Evolutionary conservation across 495 filamentous ascomycete species (phyloP), one percentile per base, ranked within the genome.

Genomic region (Aspergillus cavernicola): DNA sequence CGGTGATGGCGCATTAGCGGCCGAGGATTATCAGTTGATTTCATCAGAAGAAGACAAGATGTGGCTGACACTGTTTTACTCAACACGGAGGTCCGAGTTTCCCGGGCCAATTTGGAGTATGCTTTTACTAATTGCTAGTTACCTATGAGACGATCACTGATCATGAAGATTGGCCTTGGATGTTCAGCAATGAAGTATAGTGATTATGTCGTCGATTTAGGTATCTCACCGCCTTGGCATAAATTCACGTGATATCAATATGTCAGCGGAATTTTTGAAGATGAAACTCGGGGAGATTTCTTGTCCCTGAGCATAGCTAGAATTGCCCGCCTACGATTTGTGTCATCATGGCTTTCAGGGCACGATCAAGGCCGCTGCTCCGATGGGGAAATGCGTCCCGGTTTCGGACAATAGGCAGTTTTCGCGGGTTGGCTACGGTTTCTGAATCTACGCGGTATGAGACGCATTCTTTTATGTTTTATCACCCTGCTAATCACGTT

Each of bases 361-460:
- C 60, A 52, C 59, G 69, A 36, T 62, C 66, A 18, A 51, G 57
- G 38, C 45, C 64, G 48, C 39, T 72, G 39, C 40, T 69, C 38
- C 65, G 66, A 42, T 65, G 66, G 67, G 57, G 69, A 36, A 52
- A 63, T 51, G 56, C 55, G 50, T 45, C 62, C 35, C 65, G 67
- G 33, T 55, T 59, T 22, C 53, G 63, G 29, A 22, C 59, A 5
- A 16, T 57, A 38, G 42, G 59, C 26, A 63, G 44, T 24, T 15
- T 42, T 43, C 74, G 71, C 23, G 60, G 66, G 8, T 65, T 81
- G 37, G 76, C 78, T 32, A 78, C 76, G n/a, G 70, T 79, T 35
- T 70, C 72, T 12, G 67, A 73, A 50, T 66, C 69, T 60, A 58
- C 59, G 43, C 67, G 69, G 78, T 78, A 70, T 32, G 66, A 54